Base-by-base conservation (phyloP, 441 rosid species). In the Jatropha multifida region DNA sequence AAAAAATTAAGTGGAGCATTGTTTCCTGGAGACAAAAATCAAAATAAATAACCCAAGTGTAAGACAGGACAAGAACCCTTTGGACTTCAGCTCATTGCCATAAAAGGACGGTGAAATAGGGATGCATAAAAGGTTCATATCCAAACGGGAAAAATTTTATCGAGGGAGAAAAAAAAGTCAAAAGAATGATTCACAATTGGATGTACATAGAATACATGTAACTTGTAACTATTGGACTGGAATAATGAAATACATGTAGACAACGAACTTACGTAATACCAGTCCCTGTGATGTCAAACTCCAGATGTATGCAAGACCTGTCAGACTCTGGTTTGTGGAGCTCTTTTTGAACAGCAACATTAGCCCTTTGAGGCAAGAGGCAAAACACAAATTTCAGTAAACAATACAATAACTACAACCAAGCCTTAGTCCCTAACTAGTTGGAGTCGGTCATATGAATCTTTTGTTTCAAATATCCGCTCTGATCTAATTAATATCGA, bases 281-380 rank as follows among this genome's bases (percentile, higher is more conserved):
- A 67, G 93, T 90, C 77, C 88, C 92, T 23, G 90, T 77, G 72
- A 88, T 82, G 80, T 91, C 97, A 77, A 94, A 93, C 85, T 94
- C 99, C 82, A 94, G 80, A 85, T 94, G 99, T 66, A 91, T 91
- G 85, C 99, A 94, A 44, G 98, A 94, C 67, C 98, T 89, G 69
- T 94, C 96, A 72, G 99, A 94, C 80, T 85, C 96, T 41, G 92
- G 88, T 84, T 81, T 90, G 86, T 94, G 98, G 60, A 94, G 97
- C 88, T 94, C 97, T 73, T 78, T 91, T 82, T 78, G 92, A 68
- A 86, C 80, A 72, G 93, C 90, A 73, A 93, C 98, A 81, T 90
- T 83, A 72, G 77, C 98, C 80, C 99, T 94, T 88, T 76, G 81
- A 55, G 60, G 32, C 81, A 74, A 68, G 59, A 67, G 74, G 51